These are phyloP conservation scores for Hanseniaspora clermontiae DNA, from an alignment of 805 yeast species.

Conservation along the genomic window DNA sequence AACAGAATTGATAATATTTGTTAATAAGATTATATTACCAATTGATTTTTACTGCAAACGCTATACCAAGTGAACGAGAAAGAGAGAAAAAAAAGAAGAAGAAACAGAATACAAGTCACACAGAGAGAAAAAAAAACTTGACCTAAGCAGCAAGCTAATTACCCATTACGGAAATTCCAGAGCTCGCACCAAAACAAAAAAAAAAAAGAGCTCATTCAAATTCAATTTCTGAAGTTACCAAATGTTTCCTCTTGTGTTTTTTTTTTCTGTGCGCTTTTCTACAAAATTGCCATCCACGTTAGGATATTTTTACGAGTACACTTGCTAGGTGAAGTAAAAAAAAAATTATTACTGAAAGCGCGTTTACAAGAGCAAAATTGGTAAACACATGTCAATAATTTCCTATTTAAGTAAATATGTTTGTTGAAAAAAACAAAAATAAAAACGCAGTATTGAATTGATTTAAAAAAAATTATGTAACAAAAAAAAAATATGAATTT, in stretches of 20 bases:
- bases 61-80: not conserved
- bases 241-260: no score
- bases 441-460: not conserved
- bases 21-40: not conserved
- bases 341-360: no score
- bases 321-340: no score
- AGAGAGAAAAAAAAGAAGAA: not conserved
- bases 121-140: not conserved
- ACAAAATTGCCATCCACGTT: not conserved
- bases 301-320: no score
- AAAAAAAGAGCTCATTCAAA: no score
- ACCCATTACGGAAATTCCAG: not conserved
- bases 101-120: not conserved
- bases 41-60: not conserved
- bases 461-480: not conserved
- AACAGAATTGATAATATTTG: no score
- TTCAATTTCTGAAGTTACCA: no score
- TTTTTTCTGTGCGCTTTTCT: not conserved
- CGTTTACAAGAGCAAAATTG: no score
- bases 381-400: not conserved
- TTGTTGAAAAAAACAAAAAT: not conserved
- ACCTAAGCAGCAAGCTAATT: not conserved
- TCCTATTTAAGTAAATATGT: not conserved
- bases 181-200: not conserved
- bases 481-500: not conserved